Evolutionary conservation across 1,284 basidiomycete genomes (phyloP), one percentile per base, ranked within the genome.

Genomic region (Xerocomus minutiporus): DNA sequence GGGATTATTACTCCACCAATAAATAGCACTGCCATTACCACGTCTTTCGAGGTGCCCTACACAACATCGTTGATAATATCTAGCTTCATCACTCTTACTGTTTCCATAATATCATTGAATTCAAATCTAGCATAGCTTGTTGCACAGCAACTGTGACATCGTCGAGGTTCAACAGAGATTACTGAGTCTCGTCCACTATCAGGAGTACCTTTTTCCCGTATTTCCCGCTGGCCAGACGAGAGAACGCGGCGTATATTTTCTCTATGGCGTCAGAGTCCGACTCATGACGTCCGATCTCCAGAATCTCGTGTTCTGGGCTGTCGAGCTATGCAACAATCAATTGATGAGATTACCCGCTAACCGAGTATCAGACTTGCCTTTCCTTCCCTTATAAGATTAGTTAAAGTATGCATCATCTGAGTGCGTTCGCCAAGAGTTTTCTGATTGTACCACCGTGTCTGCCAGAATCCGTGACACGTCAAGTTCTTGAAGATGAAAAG

Each of bases 401-500:
- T 77, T 23, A 91, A 67, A 5, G 70, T 71, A 28, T 71, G 58
- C 67, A 86, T 79, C 62, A 88, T 64, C 8, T 55, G 52, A 44
- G 68, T 64, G 5, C 76, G 66, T 41, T 75, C 72, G 48, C 78
- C 73, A 31, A 73, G 57, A 9, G 60, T 73, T 60, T 70, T 75
- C 40, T 69, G 71, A 48, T 66, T 56, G 55, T 87, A 87, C 91
- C 91, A 93, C 39, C 78, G 75, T 52, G 75, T 81, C 66, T 88
- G 84, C 88, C 87, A 90, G 67, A 87, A 91, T 9, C 88, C 88
- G 47, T 83, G 82, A 5, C 77, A 75, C 0, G 75, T 81, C 52
- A 91, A 71, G 63, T 88, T 84, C 59, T 84, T 89, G 75, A 93
- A 94, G 57, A 93, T 92, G 69, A 90, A 85, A 15, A 84, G 71